Conservation (phyloP, 2,329 filamentous ascomycete species). For the Rhynchosporium secalis region DNA sequence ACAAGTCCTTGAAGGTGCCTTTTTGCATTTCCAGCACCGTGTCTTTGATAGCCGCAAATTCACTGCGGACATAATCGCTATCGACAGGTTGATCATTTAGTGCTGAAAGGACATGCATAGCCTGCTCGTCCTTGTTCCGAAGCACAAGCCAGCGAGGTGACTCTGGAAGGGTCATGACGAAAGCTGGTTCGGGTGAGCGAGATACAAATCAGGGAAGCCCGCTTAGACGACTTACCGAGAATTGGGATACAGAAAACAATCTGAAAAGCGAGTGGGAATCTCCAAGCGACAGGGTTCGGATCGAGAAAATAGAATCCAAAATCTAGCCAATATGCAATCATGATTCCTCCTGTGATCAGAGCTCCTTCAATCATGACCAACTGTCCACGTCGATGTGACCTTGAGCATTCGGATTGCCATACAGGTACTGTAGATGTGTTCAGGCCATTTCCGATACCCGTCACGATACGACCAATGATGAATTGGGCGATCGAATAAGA, state of each 20-base stretch:
- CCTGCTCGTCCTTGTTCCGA: constrained; percentile 47
- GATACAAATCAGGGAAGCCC: constrained; percentile 33
- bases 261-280: constrained; percentile 61
- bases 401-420: constrained; percentile 62
- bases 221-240: too few relatives aligned
- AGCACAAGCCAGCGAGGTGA: constrained; percentile 50
- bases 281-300: constrained; percentile 53
- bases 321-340: constrained; percentile 61
- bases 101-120: constrained; percentile 46
- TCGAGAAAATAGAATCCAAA: constrained; percentile 55
- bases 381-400: constrained; percentile 56
- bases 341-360: constrained; percentile 57
- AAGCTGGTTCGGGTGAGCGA: constrained; percentile 45
- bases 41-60: constrained; percentile 54
- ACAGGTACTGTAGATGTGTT: constrained; percentile 53
- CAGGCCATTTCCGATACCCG: constrained; percentile 53
- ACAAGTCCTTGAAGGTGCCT: constrained; percentile 44
- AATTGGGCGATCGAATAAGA: constrained; percentile 52
- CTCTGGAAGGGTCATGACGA: constrained; percentile 56
- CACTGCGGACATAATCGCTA: constrained; percentile 53
- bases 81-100: constrained; percentile 46
- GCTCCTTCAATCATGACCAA: constrained; percentile 62
- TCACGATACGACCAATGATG: constrained; percentile 52
- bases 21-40: constrained; percentile 60
- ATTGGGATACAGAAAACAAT: constrained; percentile 54